These are phyloP conservation scores for Aspergillus candidus DNA, from an alignment of 2,329 filamentous ascomycete species.

Conservation along the genomic window DNA sequence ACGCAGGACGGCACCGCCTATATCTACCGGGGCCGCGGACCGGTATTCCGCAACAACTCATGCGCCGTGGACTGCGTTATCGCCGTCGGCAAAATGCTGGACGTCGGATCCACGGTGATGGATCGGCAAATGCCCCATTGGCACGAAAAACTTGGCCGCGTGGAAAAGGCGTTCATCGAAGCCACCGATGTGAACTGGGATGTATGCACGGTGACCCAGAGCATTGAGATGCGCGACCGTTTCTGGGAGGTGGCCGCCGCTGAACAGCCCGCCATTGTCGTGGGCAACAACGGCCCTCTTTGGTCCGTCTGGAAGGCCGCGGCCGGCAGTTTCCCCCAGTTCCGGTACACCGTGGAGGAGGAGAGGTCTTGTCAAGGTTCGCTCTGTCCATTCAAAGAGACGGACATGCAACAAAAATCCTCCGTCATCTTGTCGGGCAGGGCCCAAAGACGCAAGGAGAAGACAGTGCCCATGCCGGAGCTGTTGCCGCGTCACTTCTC, in stretches of 20 bases:
- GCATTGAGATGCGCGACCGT: slow-evolving; percentile 13
- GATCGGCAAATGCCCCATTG: slow-evolving; percentile 20
- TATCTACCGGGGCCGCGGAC: slow-evolving; percentile 28
- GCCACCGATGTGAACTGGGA: slow-evolving; percentile 27
- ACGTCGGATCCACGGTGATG: slow-evolving; percentile 30
- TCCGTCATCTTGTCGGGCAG: no score
- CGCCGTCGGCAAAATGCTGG: slow-evolving; percentile 30
- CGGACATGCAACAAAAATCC: no score
- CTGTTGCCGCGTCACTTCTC: no score
- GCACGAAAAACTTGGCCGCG: slow-evolving; percentile 9
- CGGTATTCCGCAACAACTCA: slow-evolving; percentile 20
- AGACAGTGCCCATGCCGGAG: no score
- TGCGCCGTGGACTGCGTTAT: slow-evolving; percentile 28
- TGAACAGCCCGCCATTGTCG: not conserved
- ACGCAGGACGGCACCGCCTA: slow-evolving; percentile 16
- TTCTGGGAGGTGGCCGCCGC: slow-evolving; percentile 11
- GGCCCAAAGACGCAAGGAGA: no score
- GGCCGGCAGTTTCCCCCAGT: slow-evolving; percentile 24
- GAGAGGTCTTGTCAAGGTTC: not conserved
- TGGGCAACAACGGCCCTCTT: slow-evolving; percentile 3
- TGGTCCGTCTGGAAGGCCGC: slow-evolving; percentile 20
- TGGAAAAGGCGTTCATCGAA: slow-evolving; percentile 24
- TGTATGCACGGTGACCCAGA: slow-evolving; percentile 9
- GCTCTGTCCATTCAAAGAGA: not conserved
- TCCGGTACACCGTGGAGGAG: slow-evolving; percentile 16